Evolutionary conservation across 352 stramenopile genomes (phyloP).

Genomic region (Phytophthora sp.): DNA sequence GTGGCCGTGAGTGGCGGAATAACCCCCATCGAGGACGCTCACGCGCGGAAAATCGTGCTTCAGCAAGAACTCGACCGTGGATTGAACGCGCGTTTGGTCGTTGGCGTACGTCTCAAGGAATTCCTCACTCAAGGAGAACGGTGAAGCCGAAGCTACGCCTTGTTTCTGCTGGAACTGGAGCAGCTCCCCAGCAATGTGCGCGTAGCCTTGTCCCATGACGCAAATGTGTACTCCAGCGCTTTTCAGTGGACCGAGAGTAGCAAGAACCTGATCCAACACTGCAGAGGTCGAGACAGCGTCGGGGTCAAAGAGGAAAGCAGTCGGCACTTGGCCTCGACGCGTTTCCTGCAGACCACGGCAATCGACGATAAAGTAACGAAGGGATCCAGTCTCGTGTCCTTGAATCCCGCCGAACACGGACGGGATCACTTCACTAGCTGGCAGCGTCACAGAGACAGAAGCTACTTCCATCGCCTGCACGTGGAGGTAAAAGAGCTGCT

Average conservation of each 20-base stretch:
- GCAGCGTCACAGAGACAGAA: constrained; percentile 64
- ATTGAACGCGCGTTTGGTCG: constrained; percentile 74
- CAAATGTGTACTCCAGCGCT: constrained; percentile 68
- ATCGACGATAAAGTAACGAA: constrained; percentile 84
- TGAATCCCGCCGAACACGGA: constrained; percentile 79
- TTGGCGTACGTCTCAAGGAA: constrained; percentile 73
- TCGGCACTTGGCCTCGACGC: constrained; percentile 64
- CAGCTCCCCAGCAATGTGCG: constrained; percentile 66
- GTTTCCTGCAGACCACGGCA: constrained; percentile 61
- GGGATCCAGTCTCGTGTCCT: constrained; percentile 39
- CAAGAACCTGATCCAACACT: constrained; percentile 70
- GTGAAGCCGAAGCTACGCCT: constrained; percentile 31
- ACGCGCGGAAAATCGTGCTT: constrained; percentile 79
- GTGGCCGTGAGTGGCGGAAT: constrained; percentile 59
- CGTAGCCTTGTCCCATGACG: constrained; percentile 83
- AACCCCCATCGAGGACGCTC: constrained; percentile 78
- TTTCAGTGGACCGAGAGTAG: constrained; percentile 71
- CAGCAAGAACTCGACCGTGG: constrained; percentile 70
- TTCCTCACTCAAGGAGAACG: constrained; percentile 57
- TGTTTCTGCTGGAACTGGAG: constrained; percentile 46
- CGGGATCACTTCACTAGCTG: constrained; percentile 65
- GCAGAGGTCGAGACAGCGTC: constrained; percentile 57
- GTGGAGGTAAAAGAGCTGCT: constrained; percentile 67
- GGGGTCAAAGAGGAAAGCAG: constrained; percentile 79
- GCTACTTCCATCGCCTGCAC: constrained; percentile 55